These are phyloP conservation scores for Brassica juncea DNA, from an alignment of 345 rosid genomes.

Conservation along the genomic window DNA sequence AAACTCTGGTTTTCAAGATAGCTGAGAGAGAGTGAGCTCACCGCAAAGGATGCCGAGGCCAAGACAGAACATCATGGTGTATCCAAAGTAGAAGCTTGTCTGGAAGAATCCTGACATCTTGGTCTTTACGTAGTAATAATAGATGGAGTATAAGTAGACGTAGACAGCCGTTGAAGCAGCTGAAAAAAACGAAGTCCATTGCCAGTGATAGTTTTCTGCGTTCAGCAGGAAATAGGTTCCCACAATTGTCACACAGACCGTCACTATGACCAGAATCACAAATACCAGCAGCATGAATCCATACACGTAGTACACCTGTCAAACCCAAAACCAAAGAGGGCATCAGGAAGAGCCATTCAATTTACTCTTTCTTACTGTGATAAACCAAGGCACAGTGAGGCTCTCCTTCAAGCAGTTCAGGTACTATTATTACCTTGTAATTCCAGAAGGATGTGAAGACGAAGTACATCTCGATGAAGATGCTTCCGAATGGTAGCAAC, in stretches of 20 bases:
- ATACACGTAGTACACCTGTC: constrained; percentile 89
- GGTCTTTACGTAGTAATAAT: constrained; percentile 86
- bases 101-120: constrained; percentile 98
- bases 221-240: constrained; percentile 90
- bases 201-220: constrained; percentile 98
- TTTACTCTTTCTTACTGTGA: background rate
- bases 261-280: constrained; percentile 83
- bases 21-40: constrained; percentile 44
- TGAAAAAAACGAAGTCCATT: constrained; percentile 92
- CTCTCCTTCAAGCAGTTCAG: constrained; percentile 1
- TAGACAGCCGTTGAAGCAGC: constrained; percentile 95
- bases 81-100: constrained; percentile 96
- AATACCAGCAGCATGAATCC: constrained; percentile 93
- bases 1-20: background rate
- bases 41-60: constrained; percentile 95
- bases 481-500: constrained; percentile 89
- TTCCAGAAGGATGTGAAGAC: constrained; percentile 98
- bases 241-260: constrained; percentile 93
- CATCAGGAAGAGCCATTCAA: background rate
- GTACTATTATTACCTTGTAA: constrained; percentile 66
- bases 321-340: background rate
- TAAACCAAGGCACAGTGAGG: background rate
- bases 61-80: constrained; percentile 94
- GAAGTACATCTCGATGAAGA: constrained; percentile 95
- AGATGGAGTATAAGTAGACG: constrained; percentile 84